These are phyloP conservation scores for Phialophora tarda DNA, from an alignment of 2,329 filamentous ascomycete species.

Conservation along the genomic window DNA sequence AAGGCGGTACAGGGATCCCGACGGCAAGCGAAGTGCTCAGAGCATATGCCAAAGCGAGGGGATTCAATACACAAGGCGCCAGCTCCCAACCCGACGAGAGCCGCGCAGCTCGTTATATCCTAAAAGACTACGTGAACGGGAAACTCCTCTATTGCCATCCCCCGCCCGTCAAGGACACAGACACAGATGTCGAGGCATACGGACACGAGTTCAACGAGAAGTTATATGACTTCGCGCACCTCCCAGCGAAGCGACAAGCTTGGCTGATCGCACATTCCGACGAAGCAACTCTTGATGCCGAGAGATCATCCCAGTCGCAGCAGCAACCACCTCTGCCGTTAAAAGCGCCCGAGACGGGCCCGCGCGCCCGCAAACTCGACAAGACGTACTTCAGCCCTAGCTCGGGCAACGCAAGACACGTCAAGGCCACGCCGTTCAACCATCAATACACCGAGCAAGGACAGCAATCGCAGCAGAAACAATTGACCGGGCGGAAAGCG, in stretches of 20 bases:
- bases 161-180: conserved; percentile 67
- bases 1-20: conserved; percentile 87
- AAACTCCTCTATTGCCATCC: conserved; percentile 92
- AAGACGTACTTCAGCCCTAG: conserved; percentile 82
- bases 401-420: conserved; percentile 62
- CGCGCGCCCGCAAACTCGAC: conserved; percentile 79
- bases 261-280: conserved; percentile 59
- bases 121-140: conserved; percentile 97
- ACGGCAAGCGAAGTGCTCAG: conserved; percentile 83
- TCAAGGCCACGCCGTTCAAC: conserved; percentile 78
- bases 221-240: conserved; percentile 80
- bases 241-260: conserved; percentile 79
- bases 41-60: conserved; percentile 85
- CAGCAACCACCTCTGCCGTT: conserved; percentile 2
- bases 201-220: conserved; percentile 81
- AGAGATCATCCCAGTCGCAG: conserved; percentile 41
- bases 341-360: conserved; percentile 52
- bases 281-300: conserved; percentile 49
- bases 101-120: conserved; percentile 81
- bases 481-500: conserved; percentile 81
- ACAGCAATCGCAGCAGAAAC: conserved; percentile 71
- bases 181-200: conserved; percentile 59
- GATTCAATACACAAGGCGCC: conserved; percentile 81
- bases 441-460: conserved; percentile 88
- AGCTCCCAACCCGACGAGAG: conserved; percentile 88